These are phyloP conservation scores for Aspergillus hiratsukae DNA, from an alignment of 2,329 filamentous ascomycete species.

Conservation along the genomic window DNA sequence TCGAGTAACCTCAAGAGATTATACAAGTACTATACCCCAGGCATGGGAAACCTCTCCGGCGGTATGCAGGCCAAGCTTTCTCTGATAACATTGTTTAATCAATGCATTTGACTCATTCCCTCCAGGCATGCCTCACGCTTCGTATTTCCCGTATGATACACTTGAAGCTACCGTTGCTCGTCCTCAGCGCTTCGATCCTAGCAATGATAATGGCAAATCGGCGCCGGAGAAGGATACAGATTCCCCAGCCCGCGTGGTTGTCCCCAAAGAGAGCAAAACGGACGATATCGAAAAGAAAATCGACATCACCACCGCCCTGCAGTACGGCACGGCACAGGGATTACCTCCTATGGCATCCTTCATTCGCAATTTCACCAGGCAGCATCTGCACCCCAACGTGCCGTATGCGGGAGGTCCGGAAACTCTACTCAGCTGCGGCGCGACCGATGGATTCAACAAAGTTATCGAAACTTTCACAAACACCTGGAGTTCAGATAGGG, in stretches of 20 bases:
- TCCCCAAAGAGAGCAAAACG: conserved; percentile 64
- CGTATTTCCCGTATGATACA: conserved; percentile 86
- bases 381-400: conserved; percentile 74
- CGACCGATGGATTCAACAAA: conserved; percentile 82
- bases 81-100: too few species aligned
- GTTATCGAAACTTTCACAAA: conserved; percentile 70
- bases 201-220: conserved; percentile 52
- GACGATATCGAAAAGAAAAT: conserved; percentile 64
- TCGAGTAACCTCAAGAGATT: conserved; percentile 71
- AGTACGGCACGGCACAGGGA: conserved; percentile 80
- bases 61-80: conserved; percentile 34
- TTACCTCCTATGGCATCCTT: conserved; percentile 76
- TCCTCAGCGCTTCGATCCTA: conserved; percentile 68
- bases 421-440: conserved; percentile 72
- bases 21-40: conserved; percentile 78
- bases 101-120: not conserved
- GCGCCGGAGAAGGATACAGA: conserved; percentile 29
- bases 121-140: conserved; percentile 71
- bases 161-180: conserved; percentile 76
- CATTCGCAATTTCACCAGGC: conserved; percentile 69
- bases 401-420: conserved; percentile 75
- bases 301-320: conserved; percentile 74
- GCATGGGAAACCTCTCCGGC: conserved; percentile 58
- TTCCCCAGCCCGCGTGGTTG: conserved; percentile 55
- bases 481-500: conserved; percentile 65